phyloP scores from a whole-genome alignment of 2,329 filamentous ascomycete genomes.

The Dothideomycetes sp. region DNA sequence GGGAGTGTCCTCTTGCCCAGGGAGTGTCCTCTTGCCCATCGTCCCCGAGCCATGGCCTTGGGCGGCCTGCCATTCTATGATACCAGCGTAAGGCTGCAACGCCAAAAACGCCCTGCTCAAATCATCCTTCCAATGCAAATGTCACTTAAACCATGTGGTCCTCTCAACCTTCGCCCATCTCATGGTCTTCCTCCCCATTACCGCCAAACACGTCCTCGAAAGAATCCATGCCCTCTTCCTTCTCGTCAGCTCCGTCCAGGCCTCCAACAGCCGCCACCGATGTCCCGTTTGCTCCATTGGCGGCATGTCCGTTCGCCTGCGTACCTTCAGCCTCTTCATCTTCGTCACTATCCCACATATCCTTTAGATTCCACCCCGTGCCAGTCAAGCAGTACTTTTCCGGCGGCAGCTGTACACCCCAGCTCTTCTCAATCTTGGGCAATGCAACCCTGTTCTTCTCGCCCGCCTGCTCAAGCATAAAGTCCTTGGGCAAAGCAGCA shows the following conservation, averaged over 20 bases:
- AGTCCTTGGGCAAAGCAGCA: conserved; percentile 58
- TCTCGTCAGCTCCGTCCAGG: conserved; percentile 17
- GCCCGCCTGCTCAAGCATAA: conserved; percentile 61
- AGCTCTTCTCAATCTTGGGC: conserved; percentile 44
- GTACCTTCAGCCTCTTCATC: conserved; percentile 36
- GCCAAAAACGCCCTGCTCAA: neutral
- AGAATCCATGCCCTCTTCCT: conserved; percentile 22
- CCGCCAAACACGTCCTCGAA: conserved; percentile 35
- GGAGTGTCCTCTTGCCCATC: too few relatives aligned
- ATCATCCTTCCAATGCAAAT: neutral
- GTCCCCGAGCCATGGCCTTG: too few relatives aligned
- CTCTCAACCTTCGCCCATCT: conserved; percentile 25
- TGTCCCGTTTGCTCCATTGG: conserved; percentile 22
- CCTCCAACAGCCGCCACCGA: conserved; percentile 32
- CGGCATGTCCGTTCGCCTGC: conserved; percentile 37
- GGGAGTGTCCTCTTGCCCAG: too few relatives aligned
- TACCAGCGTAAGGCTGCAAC: neutral
- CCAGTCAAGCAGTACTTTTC: conserved; percentile 52
- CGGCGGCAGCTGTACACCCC: conserved; percentile 48
- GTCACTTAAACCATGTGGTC: too few relatives aligned
- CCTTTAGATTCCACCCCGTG: conserved; percentile 43
- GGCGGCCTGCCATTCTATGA: too few relatives aligned
- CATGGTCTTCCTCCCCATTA: conserved; percentile 18
- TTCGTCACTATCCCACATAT: conserved; percentile 47
- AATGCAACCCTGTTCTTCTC: conserved; percentile 58